These are phyloP conservation scores for Corylus avellana DNA, from an alignment of 306 rosid species.

Conservation along the genomic window DNA sequence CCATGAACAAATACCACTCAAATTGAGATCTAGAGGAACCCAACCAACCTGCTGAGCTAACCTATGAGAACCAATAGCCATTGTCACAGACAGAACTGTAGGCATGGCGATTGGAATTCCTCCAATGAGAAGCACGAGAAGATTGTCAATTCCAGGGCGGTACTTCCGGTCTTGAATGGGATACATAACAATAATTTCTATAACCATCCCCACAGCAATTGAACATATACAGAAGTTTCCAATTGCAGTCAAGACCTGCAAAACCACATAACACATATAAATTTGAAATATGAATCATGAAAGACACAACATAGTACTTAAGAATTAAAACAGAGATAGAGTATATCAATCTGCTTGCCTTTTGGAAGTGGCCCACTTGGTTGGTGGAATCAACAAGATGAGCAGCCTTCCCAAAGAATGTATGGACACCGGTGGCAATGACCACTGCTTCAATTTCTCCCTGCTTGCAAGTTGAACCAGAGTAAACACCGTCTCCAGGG, in stretches of 20 bases:
- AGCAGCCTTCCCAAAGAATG: conserved; percentile 98
- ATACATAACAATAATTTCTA: conserved; percentile 92
- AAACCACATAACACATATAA: not conserved
- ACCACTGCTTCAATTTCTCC: conserved; percentile 98
- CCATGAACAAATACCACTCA: conserved; percentile 10
- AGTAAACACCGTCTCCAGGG: conserved; percentile 94
- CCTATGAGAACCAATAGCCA: conserved; percentile 99
- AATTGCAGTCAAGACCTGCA: conserved; percentile 93
- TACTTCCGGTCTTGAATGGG: conserved; percentile 88
- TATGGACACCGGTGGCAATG: conserved; percentile 96
- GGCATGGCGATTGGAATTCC: conserved; percentile 99
- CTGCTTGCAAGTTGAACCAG: conserved; percentile 98
- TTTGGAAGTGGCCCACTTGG: conserved; percentile 98
- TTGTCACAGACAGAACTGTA: conserved; percentile 92
- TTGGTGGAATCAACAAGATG: conserved; percentile 95
- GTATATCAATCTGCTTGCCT: conserved; percentile 47
- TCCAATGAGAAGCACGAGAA: conserved; percentile 96
- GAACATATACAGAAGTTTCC: conserved; percentile 99
- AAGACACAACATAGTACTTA: not conserved
- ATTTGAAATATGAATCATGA: conserved; percentile 23
- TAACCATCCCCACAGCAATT: conserved; percentile 90
- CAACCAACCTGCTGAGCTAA: conserved; percentile 84
- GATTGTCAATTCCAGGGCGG: conserved; percentile 97
- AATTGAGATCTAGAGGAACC: conserved; percentile 26
- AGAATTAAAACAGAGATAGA: not conserved